phyloP scores from a whole-genome alignment of 2,329 filamentous ascomycete species.

The Diaporthe sp. region DNA sequence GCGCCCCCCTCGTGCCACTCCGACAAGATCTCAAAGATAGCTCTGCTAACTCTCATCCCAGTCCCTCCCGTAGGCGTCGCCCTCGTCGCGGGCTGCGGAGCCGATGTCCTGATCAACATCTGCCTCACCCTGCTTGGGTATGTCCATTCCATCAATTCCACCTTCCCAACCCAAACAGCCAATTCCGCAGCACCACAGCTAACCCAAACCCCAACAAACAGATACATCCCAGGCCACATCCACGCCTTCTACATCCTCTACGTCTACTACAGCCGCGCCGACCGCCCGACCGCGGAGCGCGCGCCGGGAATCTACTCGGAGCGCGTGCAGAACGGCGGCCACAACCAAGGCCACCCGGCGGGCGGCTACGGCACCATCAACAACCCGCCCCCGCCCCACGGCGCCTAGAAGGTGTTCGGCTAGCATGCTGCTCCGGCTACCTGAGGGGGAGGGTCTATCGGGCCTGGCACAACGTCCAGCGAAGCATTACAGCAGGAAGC shows the following conservation, averaged over 20 bases:
- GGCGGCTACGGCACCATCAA: constrained; percentile 40
- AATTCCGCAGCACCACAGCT: neutral
- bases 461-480: neutral
- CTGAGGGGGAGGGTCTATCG: constrained; percentile 5
- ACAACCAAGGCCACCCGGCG: constrained; percentile 71
- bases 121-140: constrained; percentile 75
- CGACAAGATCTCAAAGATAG: neutral
- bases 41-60: constrained; percentile 49
- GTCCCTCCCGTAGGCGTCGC: constrained; percentile 77
- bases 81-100: constrained; percentile 74
- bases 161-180: neutral
- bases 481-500: neutral
- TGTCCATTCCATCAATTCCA: constrained; percentile 42
- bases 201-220: constrained; percentile 46
- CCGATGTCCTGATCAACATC: constrained; percentile 77
- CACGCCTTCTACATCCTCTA: constrained; percentile 88
- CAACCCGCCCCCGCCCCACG: constrained; percentile 1
- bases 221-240: constrained; percentile 83
- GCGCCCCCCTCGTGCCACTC: neutral
- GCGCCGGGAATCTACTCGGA: constrained; percentile 82
- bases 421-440: neutral
- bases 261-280: constrained; percentile 82
- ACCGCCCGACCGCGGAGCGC: constrained; percentile 68
- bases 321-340: constrained; percentile 79
- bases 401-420: constrained; percentile 4